Conservation (phyloP, 1,139 yeast genomes). For the Nakaseomyces kungkrabaensis region DNA sequence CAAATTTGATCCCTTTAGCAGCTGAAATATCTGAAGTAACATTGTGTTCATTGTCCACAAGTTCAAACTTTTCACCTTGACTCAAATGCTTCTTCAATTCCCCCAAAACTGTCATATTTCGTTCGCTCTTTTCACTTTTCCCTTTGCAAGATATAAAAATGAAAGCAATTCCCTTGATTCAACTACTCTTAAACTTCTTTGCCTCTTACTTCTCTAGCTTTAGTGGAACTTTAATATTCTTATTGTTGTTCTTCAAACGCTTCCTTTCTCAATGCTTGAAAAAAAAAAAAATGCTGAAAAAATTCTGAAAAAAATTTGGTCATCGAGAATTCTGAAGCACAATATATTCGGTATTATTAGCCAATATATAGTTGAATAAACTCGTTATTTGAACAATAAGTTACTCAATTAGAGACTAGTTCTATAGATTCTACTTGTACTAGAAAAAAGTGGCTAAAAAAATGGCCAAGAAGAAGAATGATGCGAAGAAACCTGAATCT, state of each 20-base stretch:
- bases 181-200: too few species aligned
- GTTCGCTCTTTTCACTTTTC: background rate
- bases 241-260: too few species aligned
- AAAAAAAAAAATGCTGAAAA: constrained; percentile 12
- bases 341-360: too few species aligned
- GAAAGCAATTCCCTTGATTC: too few species aligned
- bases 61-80: constrained; percentile 11
- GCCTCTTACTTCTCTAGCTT: too few species aligned
- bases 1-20: constrained; percentile 20
- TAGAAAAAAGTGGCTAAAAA: background rate
- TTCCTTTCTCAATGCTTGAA: too few species aligned
- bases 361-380: too few species aligned
- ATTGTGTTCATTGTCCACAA: constrained; percentile 18
- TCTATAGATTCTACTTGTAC: background rate
- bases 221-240: too few species aligned
- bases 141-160: background rate
- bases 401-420: constrained; percentile 2
- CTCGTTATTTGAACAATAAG: too few species aligned
- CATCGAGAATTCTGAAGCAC: too few species aligned
- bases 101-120: constrained; percentile 9
- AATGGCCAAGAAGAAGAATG: background rate
- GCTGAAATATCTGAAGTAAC: constrained; percentile 24
- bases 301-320: constrained; percentile 5
- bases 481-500: background rate
- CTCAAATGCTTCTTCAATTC: constrained; percentile 17